Base-by-base conservation (phyloP, 768 basidiomycete genomes). In the Trametes cubensis region DNA sequence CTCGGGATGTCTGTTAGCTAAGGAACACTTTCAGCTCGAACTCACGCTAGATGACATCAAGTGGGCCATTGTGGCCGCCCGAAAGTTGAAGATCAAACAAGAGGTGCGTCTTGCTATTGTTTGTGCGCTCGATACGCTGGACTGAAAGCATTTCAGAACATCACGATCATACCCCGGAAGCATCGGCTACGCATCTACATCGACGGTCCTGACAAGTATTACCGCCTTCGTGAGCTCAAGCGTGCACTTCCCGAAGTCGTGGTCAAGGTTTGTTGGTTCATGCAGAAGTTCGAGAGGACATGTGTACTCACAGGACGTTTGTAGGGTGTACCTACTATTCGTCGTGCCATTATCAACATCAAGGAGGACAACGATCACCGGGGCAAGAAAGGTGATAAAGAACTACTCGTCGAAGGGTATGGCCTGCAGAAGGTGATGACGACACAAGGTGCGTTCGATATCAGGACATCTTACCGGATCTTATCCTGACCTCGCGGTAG, bases 371-470 rank as follows among this genome's bases (percentile, higher is more conserved):
- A 90, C 39, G 88, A 94, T 57, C 75, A 78, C 3, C 83, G 83
- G 63, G 92, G 92, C 3, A 88, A 89, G 75, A 92, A 94, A 68
- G 89, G 87, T 8, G 89, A 94, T 67, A 94, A 96, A 72, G 92
- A 96, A 71, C 77, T 99, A 11, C 83, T 99, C 8, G 95, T 98
- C 1, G 96, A 98, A 80, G 97, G 97, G 10, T 95, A 98, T 74
- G 97, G 97, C 17, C 78, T 99, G 58, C 90, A 95, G 67, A 91
- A 92, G 69, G 96, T 97, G 70, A 99, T 99, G 97, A 89, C 85
- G 25, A 96, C 94, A 0, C 95, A 97, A 77, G 96, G 95, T 94
- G 62, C 41, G n/a, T 54, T 34, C 48, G 28, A 40, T 7, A 6
- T 3, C 55, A 54, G 8, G 23, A 58, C 65, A n/a, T n/a, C 25